Evolutionary conservation across 352 stramenopile species (phyloP).

Genomic region (Globisporangium mamillatum): DNA sequence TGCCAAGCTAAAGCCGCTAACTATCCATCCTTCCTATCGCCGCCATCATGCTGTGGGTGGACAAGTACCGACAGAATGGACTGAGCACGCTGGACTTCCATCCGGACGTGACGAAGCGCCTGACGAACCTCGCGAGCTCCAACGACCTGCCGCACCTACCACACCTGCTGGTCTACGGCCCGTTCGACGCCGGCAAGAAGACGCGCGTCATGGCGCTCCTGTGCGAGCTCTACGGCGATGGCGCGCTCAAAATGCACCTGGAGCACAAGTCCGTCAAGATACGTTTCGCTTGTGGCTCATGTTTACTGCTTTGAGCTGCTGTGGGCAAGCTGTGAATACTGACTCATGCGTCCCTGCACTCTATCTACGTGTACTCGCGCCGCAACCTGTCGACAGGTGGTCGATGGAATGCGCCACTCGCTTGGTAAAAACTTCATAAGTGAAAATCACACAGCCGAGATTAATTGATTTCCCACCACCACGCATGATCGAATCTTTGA

Average conservation of each 20-base stretch:
- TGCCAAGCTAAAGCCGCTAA: not conserved
- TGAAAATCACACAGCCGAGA: too few relatives aligned
- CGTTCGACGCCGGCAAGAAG: constrained; percentile 97
- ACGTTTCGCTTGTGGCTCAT: not conserved
- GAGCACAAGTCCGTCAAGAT: constrained; percentile 93
- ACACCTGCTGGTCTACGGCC: constrained; percentile 99
- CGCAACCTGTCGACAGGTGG: too few relatives aligned
- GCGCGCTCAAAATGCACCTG: constrained; percentile 88
- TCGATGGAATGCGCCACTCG: too few relatives aligned
- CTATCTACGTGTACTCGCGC: too few relatives aligned
- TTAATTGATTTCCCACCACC: too few relatives aligned
- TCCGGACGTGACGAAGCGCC: constrained; percentile 89
- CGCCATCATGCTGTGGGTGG: constrained; percentile 95
- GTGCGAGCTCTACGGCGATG: constrained; percentile 93
- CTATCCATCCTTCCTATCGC: too few relatives aligned
- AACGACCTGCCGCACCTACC: constrained; percentile 91
- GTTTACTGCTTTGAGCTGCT: not conserved
- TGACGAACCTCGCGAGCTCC: constrained; percentile 70
- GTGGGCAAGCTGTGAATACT: not conserved
- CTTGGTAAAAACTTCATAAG: too few relatives aligned
- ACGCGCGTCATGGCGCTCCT: constrained; percentile 97
- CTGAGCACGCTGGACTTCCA: constrained; percentile 94
- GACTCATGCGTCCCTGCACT: not conserved
- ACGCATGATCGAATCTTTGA: too few relatives aligned
- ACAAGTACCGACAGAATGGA: constrained; percentile 96